These are phyloP conservation scores for Cymbidium sinense DNA, from an alignment of 106 monocot genomes.

Conservation along the genomic window DNA sequence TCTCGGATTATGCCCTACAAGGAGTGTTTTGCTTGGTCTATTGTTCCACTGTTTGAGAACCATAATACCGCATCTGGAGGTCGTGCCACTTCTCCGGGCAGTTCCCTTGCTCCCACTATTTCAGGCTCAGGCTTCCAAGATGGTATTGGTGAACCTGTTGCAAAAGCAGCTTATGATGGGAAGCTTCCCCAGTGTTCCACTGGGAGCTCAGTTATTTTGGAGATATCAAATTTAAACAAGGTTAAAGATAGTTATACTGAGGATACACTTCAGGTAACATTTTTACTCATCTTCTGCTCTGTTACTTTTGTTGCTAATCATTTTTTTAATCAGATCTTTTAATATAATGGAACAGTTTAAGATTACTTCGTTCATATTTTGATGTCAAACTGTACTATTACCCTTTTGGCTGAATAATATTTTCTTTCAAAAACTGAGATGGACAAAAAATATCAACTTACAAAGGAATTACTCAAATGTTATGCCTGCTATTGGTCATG, in stretches of 20 bases:
- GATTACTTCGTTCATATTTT: not conserved
- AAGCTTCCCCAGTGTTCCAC: conserved; percentile 54
- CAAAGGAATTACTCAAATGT: not conserved
- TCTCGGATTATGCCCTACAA: conserved; percentile 88
- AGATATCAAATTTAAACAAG: conserved; percentile 93
- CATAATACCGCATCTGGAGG: conserved; percentile 29
- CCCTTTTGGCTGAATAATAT: not conserved
- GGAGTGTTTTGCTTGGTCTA: conserved; percentile 92
- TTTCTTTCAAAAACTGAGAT: not conserved
- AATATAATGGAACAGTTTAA: not conserved
- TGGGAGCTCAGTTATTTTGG: conserved; percentile 76
- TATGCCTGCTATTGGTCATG: not conserved
- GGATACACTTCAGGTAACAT: conserved; percentile 82
- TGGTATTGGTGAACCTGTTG: conserved; percentile 40
- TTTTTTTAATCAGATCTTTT: not conserved
- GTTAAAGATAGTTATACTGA: conserved; percentile 96
- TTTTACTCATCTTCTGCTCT: not conserved
- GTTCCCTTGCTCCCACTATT: conserved; percentile 61
- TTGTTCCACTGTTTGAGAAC: conserved; percentile 88
- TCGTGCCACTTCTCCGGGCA: conserved; percentile 76
- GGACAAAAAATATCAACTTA: not conserved
- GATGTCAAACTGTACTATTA: not conserved
- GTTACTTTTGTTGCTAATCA: not conserved
- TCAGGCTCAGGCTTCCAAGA: conserved; percentile 74
- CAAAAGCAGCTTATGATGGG: conserved; percentile 59